A percentile compares a stretch with the other conserved stretches of the same genome.
These are phyloP conservation scores for Podosphaera fusca DNA, from an alignment of 2,329 filamentous ascomycete species.

Conservation along the genomic window DNA sequence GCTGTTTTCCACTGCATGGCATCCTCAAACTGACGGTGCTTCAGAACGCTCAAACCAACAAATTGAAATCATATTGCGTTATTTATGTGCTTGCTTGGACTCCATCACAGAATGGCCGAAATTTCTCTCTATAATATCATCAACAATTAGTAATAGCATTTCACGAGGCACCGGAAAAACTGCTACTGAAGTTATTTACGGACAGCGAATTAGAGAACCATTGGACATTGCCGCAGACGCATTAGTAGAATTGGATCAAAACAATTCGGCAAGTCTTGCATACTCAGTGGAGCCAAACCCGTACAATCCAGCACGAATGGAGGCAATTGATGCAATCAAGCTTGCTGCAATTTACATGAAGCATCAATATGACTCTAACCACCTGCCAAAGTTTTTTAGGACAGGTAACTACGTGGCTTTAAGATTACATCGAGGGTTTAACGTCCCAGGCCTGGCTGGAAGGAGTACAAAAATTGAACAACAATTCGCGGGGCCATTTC, in stretches of 20 bases:
- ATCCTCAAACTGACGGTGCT: background rate
- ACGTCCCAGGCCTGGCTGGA: background rate
- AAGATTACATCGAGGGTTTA: background rate
- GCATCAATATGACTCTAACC: background rate
- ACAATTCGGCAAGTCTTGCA: background rate
- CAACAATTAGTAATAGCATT: background rate
- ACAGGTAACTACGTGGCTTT: background rate
- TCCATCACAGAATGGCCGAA: background rate
- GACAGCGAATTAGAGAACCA: background rate
- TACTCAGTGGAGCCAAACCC: background rate
- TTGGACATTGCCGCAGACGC: background rate
- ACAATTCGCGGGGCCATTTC: background rate
- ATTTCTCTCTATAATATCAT: background rate
- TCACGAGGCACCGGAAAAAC: background rate
- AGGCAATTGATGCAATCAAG: background rate
- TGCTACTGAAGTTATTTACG: background rate
- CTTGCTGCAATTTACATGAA: background rate
- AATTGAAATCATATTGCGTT: background rate
- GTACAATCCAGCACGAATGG: background rate
- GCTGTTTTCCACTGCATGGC: background rate
- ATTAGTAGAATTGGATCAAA: background rate
- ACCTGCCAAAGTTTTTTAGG: background rate
- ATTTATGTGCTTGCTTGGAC: background rate
- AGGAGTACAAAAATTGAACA: background rate
- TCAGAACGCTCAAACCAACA: background rate